Conservation (phyloP, 2,329 filamentous ascomycete species). For the Helotiales sp. region DNA sequence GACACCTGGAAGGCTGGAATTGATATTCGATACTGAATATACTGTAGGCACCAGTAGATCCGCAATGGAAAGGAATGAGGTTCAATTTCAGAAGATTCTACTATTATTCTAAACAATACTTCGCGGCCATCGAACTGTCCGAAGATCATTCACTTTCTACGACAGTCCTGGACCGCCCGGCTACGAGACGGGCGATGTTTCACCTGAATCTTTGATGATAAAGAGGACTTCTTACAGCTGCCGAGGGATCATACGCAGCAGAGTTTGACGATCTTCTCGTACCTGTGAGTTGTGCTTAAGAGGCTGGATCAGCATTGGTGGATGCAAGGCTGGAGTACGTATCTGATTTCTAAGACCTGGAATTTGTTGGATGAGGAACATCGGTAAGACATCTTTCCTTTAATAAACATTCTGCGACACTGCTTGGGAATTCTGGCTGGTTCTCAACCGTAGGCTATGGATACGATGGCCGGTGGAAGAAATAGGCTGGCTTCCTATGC, state of each 20-base stretch:
- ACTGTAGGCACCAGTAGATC: too few species aligned
- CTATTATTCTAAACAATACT: too few species aligned
- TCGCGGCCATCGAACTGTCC: constrained; percentile 44
- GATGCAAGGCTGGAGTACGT: constrained; percentile 45
- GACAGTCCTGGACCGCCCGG: constrained; percentile 24
- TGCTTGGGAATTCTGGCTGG: too few species aligned
- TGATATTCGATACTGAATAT: too few species aligned
- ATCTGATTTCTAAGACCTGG: constrained; percentile 44
- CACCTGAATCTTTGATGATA: constrained; percentile 47
- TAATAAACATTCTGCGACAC: neutral
- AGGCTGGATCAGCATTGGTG: constrained; percentile 46
- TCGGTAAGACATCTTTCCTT: constrained; percentile 8
- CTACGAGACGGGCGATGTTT: constrained; percentile 49
- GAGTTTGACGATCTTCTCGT: constrained; percentile 45
- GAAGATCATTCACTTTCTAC: constrained; percentile 41
- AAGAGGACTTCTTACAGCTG: constrained; percentile 46
- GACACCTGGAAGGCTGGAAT: too few species aligned
- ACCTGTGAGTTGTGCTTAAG: constrained; percentile 45
- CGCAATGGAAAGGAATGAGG: too few species aligned
- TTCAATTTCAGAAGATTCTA: too few species aligned
- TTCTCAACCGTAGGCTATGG: constrained; percentile 42
- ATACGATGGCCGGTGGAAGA: constrained; percentile 44
- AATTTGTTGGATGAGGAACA: constrained; percentile 46
- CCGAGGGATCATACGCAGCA: constrained; percentile 44
- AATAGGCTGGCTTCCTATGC: constrained; percentile 37